Percentiles rank a stretch among this genome's conserved stretches.
phyloP scores from a whole-genome alignment of 768 basidiomycete genomes.

The Boletus patriciae region DNA sequence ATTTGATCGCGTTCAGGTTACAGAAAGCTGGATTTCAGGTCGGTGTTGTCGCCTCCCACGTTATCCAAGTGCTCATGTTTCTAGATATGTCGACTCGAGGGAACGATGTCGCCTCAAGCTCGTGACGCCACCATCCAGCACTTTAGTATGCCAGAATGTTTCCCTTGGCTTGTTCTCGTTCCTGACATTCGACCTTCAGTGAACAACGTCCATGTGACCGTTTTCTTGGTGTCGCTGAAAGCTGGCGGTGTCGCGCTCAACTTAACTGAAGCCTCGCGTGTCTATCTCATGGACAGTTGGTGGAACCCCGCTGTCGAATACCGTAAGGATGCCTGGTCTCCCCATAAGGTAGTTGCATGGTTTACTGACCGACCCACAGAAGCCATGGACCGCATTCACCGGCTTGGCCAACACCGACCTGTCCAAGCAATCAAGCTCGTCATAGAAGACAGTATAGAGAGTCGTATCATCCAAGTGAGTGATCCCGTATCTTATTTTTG shows the following conservation, averaged over 20 bases:
- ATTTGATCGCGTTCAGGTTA: slow-evolving; percentile 89
- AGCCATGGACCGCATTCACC: slow-evolving; percentile 97
- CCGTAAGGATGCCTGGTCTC: slow-evolving; percentile 49
- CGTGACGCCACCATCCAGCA: slow-evolving; percentile 93
- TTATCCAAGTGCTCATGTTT: not conserved
- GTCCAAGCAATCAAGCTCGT: slow-evolving; percentile 93
- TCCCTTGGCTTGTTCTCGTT: not conserved
- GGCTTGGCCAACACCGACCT: slow-evolving; percentile 91
- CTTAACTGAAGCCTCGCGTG: slow-evolving; percentile 86
- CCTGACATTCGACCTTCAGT: slow-evolving; percentile 45
- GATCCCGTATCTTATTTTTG: not conserved
- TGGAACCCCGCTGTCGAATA: slow-evolving; percentile 98
- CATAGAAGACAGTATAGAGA: slow-evolving; percentile 95
- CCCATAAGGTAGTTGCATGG: not conserved
- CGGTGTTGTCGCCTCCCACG: slow-evolving; percentile 23
- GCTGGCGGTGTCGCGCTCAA: slow-evolving; percentile 94
- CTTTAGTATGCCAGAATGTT: slow-evolving; percentile 61
- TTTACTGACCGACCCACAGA: slow-evolving; percentile 44
- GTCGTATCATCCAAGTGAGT: slow-evolving; percentile 82
- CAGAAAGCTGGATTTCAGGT: slow-evolving; percentile 92
- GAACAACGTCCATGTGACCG: slow-evolving; percentile 90
- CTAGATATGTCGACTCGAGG: slow-evolving; percentile 91
- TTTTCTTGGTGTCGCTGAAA: slow-evolving; percentile 96
- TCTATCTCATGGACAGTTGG: slow-evolving; percentile 97
- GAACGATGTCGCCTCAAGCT: slow-evolving; percentile 95